Evolutionary conservation across 345 rosid species (phyloP), one percentile per base, ranked within the genome.

Genomic region (Raphanus raphanistrum): DNA sequence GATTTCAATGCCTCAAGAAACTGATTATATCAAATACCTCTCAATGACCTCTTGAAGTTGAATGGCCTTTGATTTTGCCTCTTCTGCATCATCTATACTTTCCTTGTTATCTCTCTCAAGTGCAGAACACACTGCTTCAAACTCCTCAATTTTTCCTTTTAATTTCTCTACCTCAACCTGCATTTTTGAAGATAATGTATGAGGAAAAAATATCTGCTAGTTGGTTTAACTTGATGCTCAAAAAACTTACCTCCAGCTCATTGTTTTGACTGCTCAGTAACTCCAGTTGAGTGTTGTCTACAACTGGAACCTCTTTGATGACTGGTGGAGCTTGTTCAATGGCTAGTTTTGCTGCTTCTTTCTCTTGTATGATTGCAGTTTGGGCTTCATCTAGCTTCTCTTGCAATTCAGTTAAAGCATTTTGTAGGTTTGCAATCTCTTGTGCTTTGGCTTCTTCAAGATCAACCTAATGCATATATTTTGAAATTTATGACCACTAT

Each of bases 251-350:
- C 88, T 87, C 85, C 45, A 84, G 77, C 67, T 82, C 83, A 58
- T 80, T 76, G 28, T 85, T 89, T 61, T 82, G 86, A 75, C 73
- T 77, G 76, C 60, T 79, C 32, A 86, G 82, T 64, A 76, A 59
- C 71, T 87, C 85, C 74, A 87, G 68, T 80, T 77, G 86, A 68
- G 85, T 80, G 59, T 86, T 80, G 62, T 87, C 91, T 73, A 86
- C 83, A 35, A 89, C 81, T 32, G 87, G 83, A 60, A 84, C 87
- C 85, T 89, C 95, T 79, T 86, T 84, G 76, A 88, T 86, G 70
- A 88, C 84, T 16, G 90, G 87, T 70, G 87, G 90, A 79, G 90
- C 95, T 83, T 86, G 83, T 82, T 87, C 96, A 77, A 88, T 84
- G 48, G 87, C 89, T 79, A 81, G 13, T 55, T 79, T 84, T 70